Base-by-base conservation (phyloP, 2,329 filamentous ascomycete genomes). In the Phialophora tarda region DNA sequence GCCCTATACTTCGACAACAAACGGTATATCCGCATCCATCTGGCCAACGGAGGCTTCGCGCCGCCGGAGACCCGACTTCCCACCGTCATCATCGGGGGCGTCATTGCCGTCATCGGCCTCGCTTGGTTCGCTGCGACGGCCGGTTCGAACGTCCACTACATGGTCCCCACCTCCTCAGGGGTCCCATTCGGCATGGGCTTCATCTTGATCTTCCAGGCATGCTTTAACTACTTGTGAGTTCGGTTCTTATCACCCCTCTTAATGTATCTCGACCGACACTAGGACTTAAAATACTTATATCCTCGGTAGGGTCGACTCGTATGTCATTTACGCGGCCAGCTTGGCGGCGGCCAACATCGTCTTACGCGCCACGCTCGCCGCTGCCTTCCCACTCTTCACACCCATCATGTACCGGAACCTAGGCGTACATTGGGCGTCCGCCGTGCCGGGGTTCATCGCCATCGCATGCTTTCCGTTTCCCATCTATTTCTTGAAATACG, bases 361-460 rank as follows among this genome's bases (percentile, higher is more conserved):
- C 3, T 68, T 84, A 11, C 77, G 82, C 23, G 81, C 80, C 0
- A 59, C 81, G 24, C 81, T 81, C 32, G 82, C 80, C 54, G 80
- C 81, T 4, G 78, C 76, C 5, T 83, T 83, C 68, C 81, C 81
- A 3, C 73, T 83, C 8, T 82, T 82, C 74, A 82, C 80, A 8
- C 76, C 73, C 2, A 74, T 79, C 26, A 78, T 83, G 77, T 83
- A 82, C 59, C 24, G 75, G 2, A 71, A 75, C 24, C 72, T 83
- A 26, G 80, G 81, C 3, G 80, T 82, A 14, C 78, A 82, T 62
- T 83, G 82, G 82, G 82, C 80, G 6, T 78, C 78, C 8, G 78
- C 76, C 21, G 71, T 83, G 17, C 80, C 80, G 0, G 82, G 75
- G 0, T 82, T 83, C 68, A 63, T 83, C 44, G 79, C 81, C 1